A percentile compares a stretch with the other conserved stretches of the same genome.
These are phyloP conservation scores for Dothideomycetes sp. DNA, from an alignment of 2,329 filamentous ascomycete genomes.

Conservation along the genomic window DNA sequence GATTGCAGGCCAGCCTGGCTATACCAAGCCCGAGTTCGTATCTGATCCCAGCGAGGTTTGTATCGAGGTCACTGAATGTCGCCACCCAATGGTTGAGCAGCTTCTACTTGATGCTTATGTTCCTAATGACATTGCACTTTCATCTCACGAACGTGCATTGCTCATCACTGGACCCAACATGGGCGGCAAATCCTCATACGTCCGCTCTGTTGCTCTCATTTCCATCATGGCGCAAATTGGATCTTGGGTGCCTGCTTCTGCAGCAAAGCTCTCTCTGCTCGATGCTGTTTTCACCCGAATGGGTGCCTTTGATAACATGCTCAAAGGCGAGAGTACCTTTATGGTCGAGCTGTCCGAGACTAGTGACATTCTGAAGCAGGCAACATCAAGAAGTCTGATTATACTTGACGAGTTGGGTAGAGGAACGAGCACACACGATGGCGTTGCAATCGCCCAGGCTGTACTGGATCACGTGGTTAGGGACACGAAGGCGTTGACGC, in stretches of 20 bases:
- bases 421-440: constrained; percentile 90
- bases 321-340: constrained; percentile 89
- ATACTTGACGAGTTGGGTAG: constrained; percentile 91
- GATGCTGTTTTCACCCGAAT: constrained; percentile 94
- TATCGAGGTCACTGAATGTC: constrained; percentile 62
- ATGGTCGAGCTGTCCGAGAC: constrained; percentile 97
- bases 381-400: constrained; percentile 72
- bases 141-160: constrained; percentile 58
- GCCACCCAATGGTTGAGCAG: constrained; percentile 94
- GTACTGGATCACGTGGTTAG: constrained; percentile 77
- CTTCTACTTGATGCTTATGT: constrained; percentile 79
- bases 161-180: constrained; percentile 97
- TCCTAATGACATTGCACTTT: constrained; percentile 71
- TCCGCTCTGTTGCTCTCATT: constrained; percentile 83
- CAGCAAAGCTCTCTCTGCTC: constrained; percentile 64
- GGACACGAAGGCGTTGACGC: constrained; percentile 62
- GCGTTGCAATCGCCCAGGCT: constrained; percentile 87
- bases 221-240: constrained; percentile 91
- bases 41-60: constrained; percentile 45
- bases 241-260: constrained; percentile 77
- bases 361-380: constrained; percentile 77
- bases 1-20: constrained; percentile 77
- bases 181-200: constrained; percentile 97
- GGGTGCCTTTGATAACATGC: constrained; percentile 92
- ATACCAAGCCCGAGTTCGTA: constrained; percentile 61